Conservation (phyloP, 2,329 filamentous ascomycete genomes). For the Fonsecaea nubica region DNA sequence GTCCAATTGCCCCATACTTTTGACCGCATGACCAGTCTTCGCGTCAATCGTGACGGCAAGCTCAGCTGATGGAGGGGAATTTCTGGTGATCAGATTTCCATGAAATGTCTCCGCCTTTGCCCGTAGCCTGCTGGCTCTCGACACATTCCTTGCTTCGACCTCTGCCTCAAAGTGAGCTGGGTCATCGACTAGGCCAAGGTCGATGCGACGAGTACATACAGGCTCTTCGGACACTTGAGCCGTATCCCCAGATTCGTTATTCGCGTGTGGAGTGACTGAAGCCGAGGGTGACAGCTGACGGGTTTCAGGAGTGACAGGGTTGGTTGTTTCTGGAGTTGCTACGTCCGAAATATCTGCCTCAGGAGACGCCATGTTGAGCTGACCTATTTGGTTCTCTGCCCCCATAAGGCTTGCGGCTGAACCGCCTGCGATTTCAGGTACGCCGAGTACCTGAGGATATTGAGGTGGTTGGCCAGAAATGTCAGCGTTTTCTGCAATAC, state of each 20-base stretch:
- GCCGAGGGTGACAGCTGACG: conserved; percentile 41
- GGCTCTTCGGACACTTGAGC: conserved; percentile 40
- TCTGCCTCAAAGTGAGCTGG: conserved; percentile 35
- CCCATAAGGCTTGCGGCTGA: conserved; percentile 56
- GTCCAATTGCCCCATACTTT: conserved; percentile 38
- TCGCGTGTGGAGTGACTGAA: conserved; percentile 29
- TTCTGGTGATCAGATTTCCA: conserved; percentile 20
- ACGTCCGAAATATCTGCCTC: conserved; percentile 45
- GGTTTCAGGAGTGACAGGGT: conserved; percentile 46
- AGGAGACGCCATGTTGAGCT: conserved; percentile 56
- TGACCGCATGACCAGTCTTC: conserved; percentile 46
- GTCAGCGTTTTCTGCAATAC: conserved; percentile 42
- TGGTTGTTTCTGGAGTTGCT: conserved; percentile 44
- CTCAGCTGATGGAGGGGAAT: conserved; percentile 39
- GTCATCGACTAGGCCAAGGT: conserved; percentile 43
- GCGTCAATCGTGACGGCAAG: conserved; percentile 52
- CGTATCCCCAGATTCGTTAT: conserved; percentile 33
- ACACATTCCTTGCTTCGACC: conserved; percentile 35
- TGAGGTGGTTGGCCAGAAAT: conserved; percentile 44
- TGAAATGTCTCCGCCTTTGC: conserved; percentile 37
- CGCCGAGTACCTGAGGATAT: conserved; percentile 48
- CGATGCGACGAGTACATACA: conserved; percentile 47
- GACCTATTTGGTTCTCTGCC: conserved; percentile 55
- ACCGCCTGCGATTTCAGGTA: conserved; percentile 44
- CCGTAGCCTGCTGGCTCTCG: conserved; percentile 34